These are phyloP conservation scores for Talaromyces rugulosus DNA, from an alignment of 2,329 filamentous ascomycete species.

Conservation along the genomic window DNA sequence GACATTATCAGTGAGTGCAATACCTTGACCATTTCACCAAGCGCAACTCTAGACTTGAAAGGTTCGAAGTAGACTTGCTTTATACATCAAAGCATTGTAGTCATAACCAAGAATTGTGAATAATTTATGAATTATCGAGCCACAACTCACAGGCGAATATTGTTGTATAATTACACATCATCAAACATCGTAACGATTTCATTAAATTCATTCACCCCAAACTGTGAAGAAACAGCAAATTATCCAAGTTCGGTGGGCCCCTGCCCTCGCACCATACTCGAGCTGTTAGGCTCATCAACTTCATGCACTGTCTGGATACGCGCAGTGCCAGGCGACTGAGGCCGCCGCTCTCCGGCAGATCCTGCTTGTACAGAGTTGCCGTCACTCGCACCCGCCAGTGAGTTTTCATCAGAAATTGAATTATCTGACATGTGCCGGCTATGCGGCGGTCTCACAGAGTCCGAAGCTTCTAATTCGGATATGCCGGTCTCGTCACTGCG, in stretches of 20 bases:
- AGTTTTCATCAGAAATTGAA: constrained; percentile 6
- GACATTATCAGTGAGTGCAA: no score
- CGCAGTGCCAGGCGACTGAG: background rate
- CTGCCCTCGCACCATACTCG: background rate
- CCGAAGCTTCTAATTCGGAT: constrained; percentile 8
- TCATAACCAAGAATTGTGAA: background rate
- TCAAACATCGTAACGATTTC: background rate
- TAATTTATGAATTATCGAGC: background rate
- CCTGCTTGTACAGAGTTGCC: background rate
- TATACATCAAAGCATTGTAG: background rate
- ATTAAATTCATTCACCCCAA: background rate
- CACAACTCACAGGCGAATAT: background rate
- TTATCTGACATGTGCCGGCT: constrained; percentile 6
- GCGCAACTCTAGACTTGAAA: no score
- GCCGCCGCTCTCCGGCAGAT: background rate
- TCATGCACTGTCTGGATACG: constrained; percentile 9
- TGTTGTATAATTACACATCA: background rate
- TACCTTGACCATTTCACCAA: background rate
- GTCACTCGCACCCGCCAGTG: background rate
- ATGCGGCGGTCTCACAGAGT: background rate
- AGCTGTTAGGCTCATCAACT: constrained; percentile 4
- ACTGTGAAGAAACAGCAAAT: background rate
- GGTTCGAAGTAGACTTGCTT: background rate
- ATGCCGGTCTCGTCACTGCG: constrained; percentile 8
- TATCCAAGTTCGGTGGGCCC: background rate